Base-by-base conservation (phyloP, 192 early-diverging fungal genomes). In the Entomortierella lignicola region DNA sequence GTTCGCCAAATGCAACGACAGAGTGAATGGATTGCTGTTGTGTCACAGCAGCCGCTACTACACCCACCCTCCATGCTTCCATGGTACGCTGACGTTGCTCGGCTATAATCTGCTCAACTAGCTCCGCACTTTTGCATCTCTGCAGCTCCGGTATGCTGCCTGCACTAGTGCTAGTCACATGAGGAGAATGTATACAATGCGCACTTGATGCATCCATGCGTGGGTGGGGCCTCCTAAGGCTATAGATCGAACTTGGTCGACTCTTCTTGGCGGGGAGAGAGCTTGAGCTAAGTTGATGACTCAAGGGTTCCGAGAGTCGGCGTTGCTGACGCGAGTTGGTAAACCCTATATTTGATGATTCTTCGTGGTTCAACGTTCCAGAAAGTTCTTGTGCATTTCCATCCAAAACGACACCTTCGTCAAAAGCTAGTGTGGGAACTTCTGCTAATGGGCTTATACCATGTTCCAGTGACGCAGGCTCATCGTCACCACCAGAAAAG, bases 31-130 rank as follows among this genome's bases (percentile, higher is more conserved):
- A 57, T 23, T 79, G 75, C 39, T 79, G 75, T 32, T 79, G 75
- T 11, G 62, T 66, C 61, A 79, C 75, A 0, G 75, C 60, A 18
- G 75, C 75, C 2, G 67, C 75, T 7, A 81, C 80, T 23, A 84
- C 83, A 27, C 70, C 79, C 15, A 67, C 70, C 29, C 83, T 58
- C 83, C 83, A 84, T 0, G 71, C 70, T 47, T 84, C 83, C 83
- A 84, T 73, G 61, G 72, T 77, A 5, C 54, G 69, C 20, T 84
- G 69, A 26, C 83, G 72, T 47, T 73, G 60, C 27, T 79, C 80
- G 0, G 61, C 42, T 30, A 79, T 61, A 37, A 66, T 65, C 29
- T 70, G 75, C 47, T 79, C 75, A 29, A 70, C 63, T 29, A 66
- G 8, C 43, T 79, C 75, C n/a, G 68, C 56, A 32, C 68, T 79